These are phyloP conservation scores for Chalciporus chontae DNA, from an alignment of 768 basidiomycete genomes.

Conservation along the genomic window DNA sequence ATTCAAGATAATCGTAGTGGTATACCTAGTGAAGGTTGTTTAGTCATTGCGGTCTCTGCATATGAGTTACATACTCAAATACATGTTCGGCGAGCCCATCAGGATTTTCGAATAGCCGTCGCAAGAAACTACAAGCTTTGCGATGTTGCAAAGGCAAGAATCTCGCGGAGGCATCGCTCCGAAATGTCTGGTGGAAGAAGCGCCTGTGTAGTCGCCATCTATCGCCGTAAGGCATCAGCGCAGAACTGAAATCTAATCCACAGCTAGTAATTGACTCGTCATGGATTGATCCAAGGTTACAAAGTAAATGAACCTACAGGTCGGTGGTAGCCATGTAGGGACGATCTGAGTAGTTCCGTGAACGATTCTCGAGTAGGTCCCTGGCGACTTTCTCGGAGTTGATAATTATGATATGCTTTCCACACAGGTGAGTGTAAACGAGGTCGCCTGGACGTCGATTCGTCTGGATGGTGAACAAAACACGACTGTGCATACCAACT, in stretches of 20 bases:
- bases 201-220: constrained; percentile 13
- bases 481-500: not conserved
- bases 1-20: constrained; percentile 2
- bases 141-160: not conserved
- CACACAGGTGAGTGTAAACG: not conserved
- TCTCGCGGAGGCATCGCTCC: not conserved
- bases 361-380: constrained; percentile 8
- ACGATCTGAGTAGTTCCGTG: constrained; percentile 8
- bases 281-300: not conserved
- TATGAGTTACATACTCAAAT: not conserved
- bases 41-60: no score
- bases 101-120: not conserved
- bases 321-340: not conserved
- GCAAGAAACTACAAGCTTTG: constrained; percentile 3
- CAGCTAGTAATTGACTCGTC: not conserved
- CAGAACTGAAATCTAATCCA: not conserved
- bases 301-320: not conserved
- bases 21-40: constrained; percentile 1
- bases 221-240: constrained; percentile 1
- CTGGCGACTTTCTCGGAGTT: constrained; percentile 6
- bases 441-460: not conserved
- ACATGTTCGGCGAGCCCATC: not conserved
- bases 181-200: constrained; percentile 14
- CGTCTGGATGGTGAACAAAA: not conserved
- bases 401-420: constrained; percentile 10